Percentiles rank a stretch among this genome's conserved stretches.
Conservation (phyloP, 768 basidiomycete species). For the Pisolithus marmoratus region DNA sequence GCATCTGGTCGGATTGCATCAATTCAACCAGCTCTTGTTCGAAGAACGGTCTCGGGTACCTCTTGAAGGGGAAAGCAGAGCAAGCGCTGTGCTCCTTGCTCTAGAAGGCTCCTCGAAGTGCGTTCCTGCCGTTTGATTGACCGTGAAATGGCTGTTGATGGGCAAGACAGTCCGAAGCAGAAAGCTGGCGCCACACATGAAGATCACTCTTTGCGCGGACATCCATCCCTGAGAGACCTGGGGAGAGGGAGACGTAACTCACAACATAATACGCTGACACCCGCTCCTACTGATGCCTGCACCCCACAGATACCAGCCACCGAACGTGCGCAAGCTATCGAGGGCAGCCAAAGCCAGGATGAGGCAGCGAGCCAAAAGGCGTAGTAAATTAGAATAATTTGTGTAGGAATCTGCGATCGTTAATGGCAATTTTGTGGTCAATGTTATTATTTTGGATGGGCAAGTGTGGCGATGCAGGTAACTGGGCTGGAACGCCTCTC, state of each 20-base stretch:
- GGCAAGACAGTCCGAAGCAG: slow-evolving; percentile 40
- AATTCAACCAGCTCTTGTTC: slow-evolving; percentile 68
- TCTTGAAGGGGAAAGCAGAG: slow-evolving; percentile 29
- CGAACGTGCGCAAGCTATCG: slow-evolving; percentile 45
- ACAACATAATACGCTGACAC: not conserved
- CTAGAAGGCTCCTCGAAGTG: slow-evolving; percentile 59
- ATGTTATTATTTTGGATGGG: not conserved
- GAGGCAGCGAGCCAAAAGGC: slow-evolving; percentile 38
- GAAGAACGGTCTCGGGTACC: slow-evolving; percentile 26
- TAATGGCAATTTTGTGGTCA: slow-evolving; percentile 13
- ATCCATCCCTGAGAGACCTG: slow-evolving; percentile 36
- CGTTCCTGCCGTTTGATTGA: slow-evolving; percentile 16
- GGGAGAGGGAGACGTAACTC: slow-evolving; percentile 37
- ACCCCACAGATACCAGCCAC: slow-evolving; percentile 49
- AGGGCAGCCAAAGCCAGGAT: slow-evolving; percentile 53
- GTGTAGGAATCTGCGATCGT: slow-evolving; percentile 4
- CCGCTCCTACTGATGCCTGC: slow-evolving; percentile 6
- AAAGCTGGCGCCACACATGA: slow-evolving; percentile 65
- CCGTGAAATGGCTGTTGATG: slow-evolving; percentile 2
- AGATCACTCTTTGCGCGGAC: slow-evolving; percentile 53
- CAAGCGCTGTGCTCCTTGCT: slow-evolving; percentile 28
- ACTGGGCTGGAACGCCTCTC: not conserved
- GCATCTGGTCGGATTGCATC: slow-evolving; percentile 55
- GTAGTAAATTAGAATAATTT: slow-evolving; percentile 9
- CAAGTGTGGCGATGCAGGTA: too few species aligned